phyloP scores from a whole-genome alignment of 352 stramenopile species.

The Phytophthora sp. region DNA sequence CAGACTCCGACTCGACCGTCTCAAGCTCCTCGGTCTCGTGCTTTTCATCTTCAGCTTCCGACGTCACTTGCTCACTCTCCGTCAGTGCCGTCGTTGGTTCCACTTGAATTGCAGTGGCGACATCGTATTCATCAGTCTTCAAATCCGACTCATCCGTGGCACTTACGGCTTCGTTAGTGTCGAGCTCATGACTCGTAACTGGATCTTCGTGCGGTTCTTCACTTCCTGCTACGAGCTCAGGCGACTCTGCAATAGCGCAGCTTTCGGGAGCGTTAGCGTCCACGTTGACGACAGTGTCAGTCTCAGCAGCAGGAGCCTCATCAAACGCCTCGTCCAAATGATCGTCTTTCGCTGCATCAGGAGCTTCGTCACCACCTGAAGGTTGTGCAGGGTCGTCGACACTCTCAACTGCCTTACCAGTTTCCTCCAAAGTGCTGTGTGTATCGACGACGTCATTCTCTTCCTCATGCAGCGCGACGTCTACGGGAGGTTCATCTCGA shows the following conservation, averaged over 20 bases:
- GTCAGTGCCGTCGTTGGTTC: neutral
- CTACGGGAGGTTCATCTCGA: constrained; percentile 1
- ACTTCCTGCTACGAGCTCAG: neutral
- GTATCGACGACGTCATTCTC: neutral
- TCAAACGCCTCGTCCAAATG: constrained; percentile 42
- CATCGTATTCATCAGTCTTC: constrained; percentile 6
- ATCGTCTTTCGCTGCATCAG: constrained; percentile 20
- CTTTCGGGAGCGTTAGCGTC: neutral
- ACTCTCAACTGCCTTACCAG: neutral
- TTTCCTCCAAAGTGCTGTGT: neutral
- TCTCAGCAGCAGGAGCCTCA: constrained; percentile 9
- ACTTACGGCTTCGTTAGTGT: neutral
- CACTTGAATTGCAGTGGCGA: neutral
- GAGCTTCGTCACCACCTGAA: neutral
- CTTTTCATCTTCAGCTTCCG: neutral
- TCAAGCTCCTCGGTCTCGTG: neutral
- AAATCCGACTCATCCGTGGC: neutral
- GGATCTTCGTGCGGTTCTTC: constrained; percentile 5
- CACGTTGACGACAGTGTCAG: neutral
- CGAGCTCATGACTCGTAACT: neutral
- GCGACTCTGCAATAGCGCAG: neutral
- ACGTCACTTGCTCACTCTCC: neutral
- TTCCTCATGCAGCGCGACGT: constrained; percentile 15
- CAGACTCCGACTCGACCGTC: neutral
- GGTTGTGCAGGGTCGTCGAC: neutral